phyloP scores from a whole-genome alignment of 2,329 filamentous ascomycete species.

The Aspergillus latus region DNA sequence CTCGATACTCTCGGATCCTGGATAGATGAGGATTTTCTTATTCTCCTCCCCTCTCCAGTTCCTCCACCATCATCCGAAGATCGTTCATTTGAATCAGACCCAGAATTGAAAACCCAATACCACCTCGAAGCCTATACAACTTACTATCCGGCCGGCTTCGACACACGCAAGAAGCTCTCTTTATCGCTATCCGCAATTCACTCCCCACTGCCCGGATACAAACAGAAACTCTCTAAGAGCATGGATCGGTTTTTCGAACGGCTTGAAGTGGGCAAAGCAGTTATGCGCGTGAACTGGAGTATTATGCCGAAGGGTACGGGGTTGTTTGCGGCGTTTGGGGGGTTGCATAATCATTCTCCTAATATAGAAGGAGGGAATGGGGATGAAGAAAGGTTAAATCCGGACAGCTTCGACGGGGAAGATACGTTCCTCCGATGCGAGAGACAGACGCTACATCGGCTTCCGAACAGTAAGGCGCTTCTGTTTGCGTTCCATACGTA shows the following conservation, averaged over 20 bases:
- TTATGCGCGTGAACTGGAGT: slow-evolving; percentile 56
- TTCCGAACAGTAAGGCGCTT: slow-evolving; percentile 55
- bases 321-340: slow-evolving; percentile 43
- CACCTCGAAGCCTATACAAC: slow-evolving; percentile 56
- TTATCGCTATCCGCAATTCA: slow-evolving; percentile 57
- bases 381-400: slow-evolving; percentile 20
- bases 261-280: slow-evolving; percentile 54
- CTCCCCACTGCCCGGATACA: slow-evolving; percentile 58
- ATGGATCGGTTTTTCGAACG: slow-evolving; percentile 64
- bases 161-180: slow-evolving; percentile 56
- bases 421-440: slow-evolving; percentile 53
- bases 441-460: slow-evolving; percentile 61
- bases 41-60: slow-evolving; percentile 51
- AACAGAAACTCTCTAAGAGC: slow-evolving; percentile 54
- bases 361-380: slow-evolving; percentile 4
- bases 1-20: slow-evolving; percentile 52
- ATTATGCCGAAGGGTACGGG: slow-evolving; percentile 38
- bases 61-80: not conserved
- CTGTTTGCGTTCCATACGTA: slow-evolving; percentile 66
- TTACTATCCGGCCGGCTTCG: slow-evolving; percentile 61
- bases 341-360: slow-evolving; percentile 29
- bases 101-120: slow-evolving; percentile 42
- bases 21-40: slow-evolving; percentile 61
- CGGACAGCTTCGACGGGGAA: slow-evolving; percentile 47
- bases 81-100: not conserved